Evolutionary conservation across 2,329 filamentous ascomycete species (phyloP).

Genomic region (Penicillium sp.): DNA sequence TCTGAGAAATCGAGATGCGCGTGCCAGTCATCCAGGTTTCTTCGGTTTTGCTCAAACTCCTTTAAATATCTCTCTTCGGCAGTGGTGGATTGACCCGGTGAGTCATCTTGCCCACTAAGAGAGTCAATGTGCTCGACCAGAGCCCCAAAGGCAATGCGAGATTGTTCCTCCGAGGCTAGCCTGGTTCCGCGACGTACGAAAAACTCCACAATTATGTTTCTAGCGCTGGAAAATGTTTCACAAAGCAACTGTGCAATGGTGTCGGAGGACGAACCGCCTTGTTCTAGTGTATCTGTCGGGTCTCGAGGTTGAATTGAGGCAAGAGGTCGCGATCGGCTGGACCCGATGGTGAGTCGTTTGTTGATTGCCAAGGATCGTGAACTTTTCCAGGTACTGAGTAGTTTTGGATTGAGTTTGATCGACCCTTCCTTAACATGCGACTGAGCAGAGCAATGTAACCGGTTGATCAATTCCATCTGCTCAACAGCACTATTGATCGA

Average conservation of each 20-base stretch:
- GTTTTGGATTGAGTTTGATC: background rate
- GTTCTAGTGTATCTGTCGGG: background rate
- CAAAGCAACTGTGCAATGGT: background rate
- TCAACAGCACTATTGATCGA: background rate
- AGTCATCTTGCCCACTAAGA: background rate
- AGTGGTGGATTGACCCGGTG: background rate
- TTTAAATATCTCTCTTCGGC: background rate
- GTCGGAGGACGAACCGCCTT: background rate
- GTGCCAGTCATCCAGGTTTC: background rate
- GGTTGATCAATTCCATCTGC: background rate
- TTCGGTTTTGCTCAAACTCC: background rate
- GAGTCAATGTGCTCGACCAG: background rate
- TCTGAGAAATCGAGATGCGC: background rate
- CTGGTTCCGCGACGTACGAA: background rate
- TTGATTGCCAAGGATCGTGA: background rate
- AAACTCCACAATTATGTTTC: background rate
- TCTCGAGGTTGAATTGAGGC: background rate
- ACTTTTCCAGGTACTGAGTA: background rate
- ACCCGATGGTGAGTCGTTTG: background rate
- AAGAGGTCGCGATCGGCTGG: background rate
- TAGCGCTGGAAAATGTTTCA: background rate
- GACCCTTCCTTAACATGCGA: background rate
- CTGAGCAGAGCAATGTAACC: background rate
- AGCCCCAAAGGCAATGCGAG: background rate
- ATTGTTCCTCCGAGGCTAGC: background rate